A percentile compares a stretch with the other conserved stretches of the same genome.
These are phyloP conservation scores for Ajuga chamaepitys DNA, from an alignment of 257 asterid genomes.

Conservation along the genomic window DNA sequence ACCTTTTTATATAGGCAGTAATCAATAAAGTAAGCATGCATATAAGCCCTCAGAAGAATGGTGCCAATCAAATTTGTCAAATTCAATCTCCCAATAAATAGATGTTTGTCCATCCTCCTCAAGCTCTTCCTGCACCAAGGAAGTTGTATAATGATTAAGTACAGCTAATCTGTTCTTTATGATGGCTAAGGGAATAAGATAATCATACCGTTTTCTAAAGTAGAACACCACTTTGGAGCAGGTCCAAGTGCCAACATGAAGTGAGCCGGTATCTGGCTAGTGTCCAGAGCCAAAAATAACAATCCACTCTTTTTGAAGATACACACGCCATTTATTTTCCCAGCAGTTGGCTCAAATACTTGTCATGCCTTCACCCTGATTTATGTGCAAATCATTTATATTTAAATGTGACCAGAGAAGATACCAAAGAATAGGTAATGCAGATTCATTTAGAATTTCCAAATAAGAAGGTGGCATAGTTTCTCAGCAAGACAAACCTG, in stretches of 20 bases:
- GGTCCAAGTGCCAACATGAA: slow-evolving; percentile 96
- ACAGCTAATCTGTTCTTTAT: neutral
- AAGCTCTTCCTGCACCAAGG: slow-evolving; percentile 71
- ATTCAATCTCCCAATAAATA: slow-evolving; percentile 65
- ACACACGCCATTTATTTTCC: slow-evolving; percentile 79
- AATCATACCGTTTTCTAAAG: slow-evolving; percentile 68
- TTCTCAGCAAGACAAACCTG: too few relatives aligned
- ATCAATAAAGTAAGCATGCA: slow-evolving; percentile 90
- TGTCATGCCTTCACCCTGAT: slow-evolving; percentile 94
- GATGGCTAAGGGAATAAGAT: slow-evolving; percentile 9
- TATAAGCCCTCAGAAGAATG: slow-evolving; percentile 72
- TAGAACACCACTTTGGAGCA: slow-evolving; percentile 95
- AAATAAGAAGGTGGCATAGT: too few relatives aligned
- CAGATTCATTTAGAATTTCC: too few relatives aligned
- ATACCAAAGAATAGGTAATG: too few relatives aligned
- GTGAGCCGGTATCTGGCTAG: slow-evolving; percentile 84
- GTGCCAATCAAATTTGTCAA: slow-evolving; percentile 77
- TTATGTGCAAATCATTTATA: too few relatives aligned
- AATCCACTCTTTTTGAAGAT: slow-evolving; percentile 76
- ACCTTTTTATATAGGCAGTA: slow-evolving; percentile 84
- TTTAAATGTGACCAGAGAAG: too few relatives aligned
- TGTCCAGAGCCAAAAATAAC: slow-evolving; percentile 78
- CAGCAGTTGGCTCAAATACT: slow-evolving; percentile 87
- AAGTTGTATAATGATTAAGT: neutral
- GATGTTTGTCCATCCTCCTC: slow-evolving; percentile 83